A percentile compares a stretch with the other conserved stretches of the same genome.
Conservation (phyloP, 306 rosid species). For the Corylus avellana region DNA sequence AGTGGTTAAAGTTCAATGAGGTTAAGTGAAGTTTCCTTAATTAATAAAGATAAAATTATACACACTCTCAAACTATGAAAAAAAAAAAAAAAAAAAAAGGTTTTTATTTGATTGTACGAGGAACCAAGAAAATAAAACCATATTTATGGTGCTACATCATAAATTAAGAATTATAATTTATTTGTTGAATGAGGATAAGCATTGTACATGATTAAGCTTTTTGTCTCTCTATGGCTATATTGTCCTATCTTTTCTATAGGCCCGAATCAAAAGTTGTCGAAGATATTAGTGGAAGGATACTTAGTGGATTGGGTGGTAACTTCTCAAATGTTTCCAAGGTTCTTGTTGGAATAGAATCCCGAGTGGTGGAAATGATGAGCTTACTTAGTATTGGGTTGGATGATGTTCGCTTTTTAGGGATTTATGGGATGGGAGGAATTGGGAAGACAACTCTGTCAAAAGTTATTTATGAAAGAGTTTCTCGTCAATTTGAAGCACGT, state of each 20-base stretch:
- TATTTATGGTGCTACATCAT: too few relatives aligned
- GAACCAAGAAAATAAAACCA: too few relatives aligned
- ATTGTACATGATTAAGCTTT: too few relatives aligned
- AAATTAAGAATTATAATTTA: too few relatives aligned
- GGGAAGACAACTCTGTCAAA: slow-evolving; percentile 16
- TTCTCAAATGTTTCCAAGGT: neutral
- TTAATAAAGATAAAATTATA: too few relatives aligned
- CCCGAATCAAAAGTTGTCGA: neutral
- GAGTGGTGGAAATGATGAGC: neutral
- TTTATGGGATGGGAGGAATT: slow-evolving; percentile 27
- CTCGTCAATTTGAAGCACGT: neutral
- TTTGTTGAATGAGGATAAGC: too few relatives aligned
- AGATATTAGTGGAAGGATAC: neutral
- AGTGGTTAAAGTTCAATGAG: too few relatives aligned
- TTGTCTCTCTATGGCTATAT: too few relatives aligned
- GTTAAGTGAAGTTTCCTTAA: too few relatives aligned
- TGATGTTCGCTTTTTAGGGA: slow-evolving; percentile 24
- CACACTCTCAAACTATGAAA: too few relatives aligned
- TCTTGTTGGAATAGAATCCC: slow-evolving; percentile 7
- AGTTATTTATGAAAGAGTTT: slow-evolving; percentile 4
- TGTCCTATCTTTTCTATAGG: neutral
- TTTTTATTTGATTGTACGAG: too few relatives aligned
- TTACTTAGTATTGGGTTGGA: neutral
- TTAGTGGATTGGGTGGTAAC: neutral
- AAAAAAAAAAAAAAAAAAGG: too few relatives aligned